A percentile compares a stretch with the other conserved stretches of the same genome.
Evolutionary conservation across 805 yeast species (phyloP).

Genomic region (Jamesozyma hellenica): DNA sequence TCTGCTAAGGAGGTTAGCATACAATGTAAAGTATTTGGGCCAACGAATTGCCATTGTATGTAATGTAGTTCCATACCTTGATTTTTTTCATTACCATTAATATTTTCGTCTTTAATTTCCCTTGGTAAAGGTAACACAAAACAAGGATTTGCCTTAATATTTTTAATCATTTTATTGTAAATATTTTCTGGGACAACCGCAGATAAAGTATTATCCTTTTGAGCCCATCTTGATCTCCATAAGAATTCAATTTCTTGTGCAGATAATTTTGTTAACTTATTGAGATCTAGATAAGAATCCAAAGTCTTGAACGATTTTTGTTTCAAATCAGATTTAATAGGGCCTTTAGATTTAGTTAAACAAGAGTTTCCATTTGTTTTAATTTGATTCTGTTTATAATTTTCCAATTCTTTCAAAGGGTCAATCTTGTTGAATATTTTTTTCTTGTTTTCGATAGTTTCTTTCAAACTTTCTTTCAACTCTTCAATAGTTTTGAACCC

Average conservation of each 20-base stretch:
- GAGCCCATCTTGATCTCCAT: conserved; percentile 81
- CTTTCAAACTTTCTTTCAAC: conserved; percentile 51
- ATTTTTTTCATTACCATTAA: conserved; percentile 32
- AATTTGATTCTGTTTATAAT: conserved; percentile 31
- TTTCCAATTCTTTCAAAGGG: conserved; percentile 60
- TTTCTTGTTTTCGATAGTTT: conserved; percentile 46
- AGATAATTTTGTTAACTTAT: conserved; percentile 48
- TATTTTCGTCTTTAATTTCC: conserved; percentile 33
- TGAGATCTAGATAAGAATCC: conserved; percentile 58
- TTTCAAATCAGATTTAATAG: neutral
- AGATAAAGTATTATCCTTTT: conserved; percentile 47
- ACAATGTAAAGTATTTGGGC: conserved; percentile 75
- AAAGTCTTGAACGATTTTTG: conserved; percentile 34
- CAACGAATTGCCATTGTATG: conserved; percentile 88
- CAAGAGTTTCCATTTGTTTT: conserved; percentile 18
- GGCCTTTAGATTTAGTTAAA: conserved; percentile 10
- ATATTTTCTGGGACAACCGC: conserved; percentile 52
- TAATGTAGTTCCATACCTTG: conserved; percentile 73
- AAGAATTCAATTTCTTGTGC: conserved; percentile 59
- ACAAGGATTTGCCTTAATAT: conserved; percentile 65
- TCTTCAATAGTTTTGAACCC: conserved; percentile 39
- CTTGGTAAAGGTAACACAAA: conserved; percentile 88
- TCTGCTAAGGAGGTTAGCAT: conserved; percentile 87
- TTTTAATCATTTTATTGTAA: conserved; percentile 51
- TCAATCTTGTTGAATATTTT: conserved; percentile 52